Conservation (phyloP, 2,329 filamentous ascomycete species). For the Xylariaceae sp. region DNA sequence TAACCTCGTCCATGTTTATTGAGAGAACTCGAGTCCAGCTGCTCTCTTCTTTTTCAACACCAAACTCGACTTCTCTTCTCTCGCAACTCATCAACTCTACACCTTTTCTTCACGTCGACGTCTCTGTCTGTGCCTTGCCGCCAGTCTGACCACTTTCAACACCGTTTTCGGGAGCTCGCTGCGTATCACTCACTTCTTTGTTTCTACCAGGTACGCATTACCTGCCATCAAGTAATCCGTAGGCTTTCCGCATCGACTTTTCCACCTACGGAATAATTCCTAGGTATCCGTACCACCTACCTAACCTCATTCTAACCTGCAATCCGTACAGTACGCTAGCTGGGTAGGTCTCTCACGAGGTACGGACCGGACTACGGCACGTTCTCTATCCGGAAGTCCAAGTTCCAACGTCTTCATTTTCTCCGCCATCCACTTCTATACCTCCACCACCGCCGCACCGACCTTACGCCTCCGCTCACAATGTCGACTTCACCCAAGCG, state of each 20-base stretch:
- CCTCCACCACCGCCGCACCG: neutral
- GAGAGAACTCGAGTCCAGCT: neutral
- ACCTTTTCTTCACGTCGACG: neutral
- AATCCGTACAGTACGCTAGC: too few species aligned
- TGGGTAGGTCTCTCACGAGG: too few species aligned
- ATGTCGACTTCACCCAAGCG: constrained; percentile 27
- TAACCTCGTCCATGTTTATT: neutral
- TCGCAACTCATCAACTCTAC: neutral
- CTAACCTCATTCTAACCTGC: too few species aligned
- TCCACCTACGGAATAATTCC: too few species aligned
- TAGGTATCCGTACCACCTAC: too few species aligned
- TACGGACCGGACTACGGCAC: too few species aligned
- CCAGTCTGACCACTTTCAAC: neutral
- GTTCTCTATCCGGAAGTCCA: too few species aligned
- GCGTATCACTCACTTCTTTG: neutral
- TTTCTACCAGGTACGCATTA: neutral
- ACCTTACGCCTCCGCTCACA: constrained; percentile 9
- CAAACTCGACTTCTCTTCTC: neutral
- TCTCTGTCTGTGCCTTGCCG: neutral
- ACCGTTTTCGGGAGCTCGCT: neutral
- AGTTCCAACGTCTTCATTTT: neutral
- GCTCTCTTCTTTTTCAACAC: neutral
- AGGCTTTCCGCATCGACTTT: too few species aligned
- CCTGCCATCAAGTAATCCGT: too few species aligned
- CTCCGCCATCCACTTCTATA: neutral